These are phyloP conservation scores for Rhizophagus clarus DNA, from an alignment of 192 early-diverging fungal genomes.

Conservation along the genomic window DNA sequence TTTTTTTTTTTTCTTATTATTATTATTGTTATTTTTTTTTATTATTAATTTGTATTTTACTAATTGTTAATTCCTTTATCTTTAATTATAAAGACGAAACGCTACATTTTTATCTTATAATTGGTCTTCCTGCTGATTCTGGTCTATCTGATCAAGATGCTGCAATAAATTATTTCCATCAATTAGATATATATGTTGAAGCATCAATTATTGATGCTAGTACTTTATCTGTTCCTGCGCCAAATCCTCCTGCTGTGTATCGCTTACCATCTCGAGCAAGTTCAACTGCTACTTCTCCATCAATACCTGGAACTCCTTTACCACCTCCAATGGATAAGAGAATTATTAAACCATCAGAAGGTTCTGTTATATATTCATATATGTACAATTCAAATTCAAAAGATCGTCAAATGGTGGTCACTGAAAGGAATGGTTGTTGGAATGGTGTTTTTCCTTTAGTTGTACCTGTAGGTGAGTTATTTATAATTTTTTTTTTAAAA, in stretches of 20 bases:
- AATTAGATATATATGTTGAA: constrained; percentile 58
- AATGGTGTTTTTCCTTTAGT: constrained; percentile 52
- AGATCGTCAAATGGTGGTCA: constrained; percentile 42
- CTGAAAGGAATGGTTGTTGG: constrained; percentile 46
- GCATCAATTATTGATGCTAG: constrained; percentile 51
- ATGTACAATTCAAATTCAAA: constrained; percentile 47
- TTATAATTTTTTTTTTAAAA: too few species aligned
- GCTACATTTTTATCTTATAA: constrained; percentile 10
- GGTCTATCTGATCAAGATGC: constrained; percentile 36
- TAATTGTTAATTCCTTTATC: background rate
- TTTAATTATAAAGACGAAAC: constrained; percentile 10
- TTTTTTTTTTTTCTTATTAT: background rate
- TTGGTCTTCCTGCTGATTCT: constrained; percentile 35
- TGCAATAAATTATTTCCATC: constrained; percentile 46
- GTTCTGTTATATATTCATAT: constrained; percentile 49
- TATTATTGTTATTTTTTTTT: background rate
- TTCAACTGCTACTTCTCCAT: constrained; percentile 37
- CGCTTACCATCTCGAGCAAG: constrained; percentile 24
- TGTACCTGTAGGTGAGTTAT: constrained; percentile 56
- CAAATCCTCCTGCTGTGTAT: constrained; percentile 22
- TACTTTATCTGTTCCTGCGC: constrained; percentile 4
- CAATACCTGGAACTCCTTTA: constrained; percentile 35
- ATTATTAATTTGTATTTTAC: background rate
- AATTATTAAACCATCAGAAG: constrained; percentile 37
- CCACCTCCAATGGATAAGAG: constrained; percentile 29